These are phyloP conservation scores for Aspergillus ellipticus DNA, from an alignment of 495 filamentous ascomycete genomes.

Conservation along the genomic window DNA sequence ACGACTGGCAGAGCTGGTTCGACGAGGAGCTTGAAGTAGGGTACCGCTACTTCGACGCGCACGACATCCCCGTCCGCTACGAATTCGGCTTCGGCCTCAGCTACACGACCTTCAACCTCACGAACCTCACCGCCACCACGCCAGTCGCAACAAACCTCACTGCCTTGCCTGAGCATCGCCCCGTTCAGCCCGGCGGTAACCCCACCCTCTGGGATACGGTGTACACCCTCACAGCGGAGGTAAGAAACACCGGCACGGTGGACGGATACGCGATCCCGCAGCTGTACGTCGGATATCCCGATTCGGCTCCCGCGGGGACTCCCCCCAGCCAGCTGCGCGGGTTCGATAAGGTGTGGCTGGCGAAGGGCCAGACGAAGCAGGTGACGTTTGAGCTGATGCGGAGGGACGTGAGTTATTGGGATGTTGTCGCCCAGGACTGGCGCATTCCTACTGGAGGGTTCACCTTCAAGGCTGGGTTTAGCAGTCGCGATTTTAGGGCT, in stretches of 20 bases:
- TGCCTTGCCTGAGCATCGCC: slow-evolving; percentile 23
- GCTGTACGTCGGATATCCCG: slow-evolving; percentile 59
- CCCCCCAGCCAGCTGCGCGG: slow-evolving; percentile 54
- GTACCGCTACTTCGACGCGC: slow-evolving; percentile 62
- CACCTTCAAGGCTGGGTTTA: slow-evolving; percentile 23
- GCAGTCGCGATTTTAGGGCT: slow-evolving; percentile 20
- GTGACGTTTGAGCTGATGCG: slow-evolving; percentile 65
- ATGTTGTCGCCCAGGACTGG: slow-evolving; percentile 69
- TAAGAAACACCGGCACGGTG: slow-evolving; percentile 54
- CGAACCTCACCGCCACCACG: slow-evolving; percentile 30
- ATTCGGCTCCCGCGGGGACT: slow-evolving; percentile 12
- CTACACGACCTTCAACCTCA: slow-evolving; percentile 61
- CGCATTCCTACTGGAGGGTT: slow-evolving; percentile 47
- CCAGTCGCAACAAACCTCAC: slow-evolving; percentile 24
- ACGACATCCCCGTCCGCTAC: slow-evolving; percentile 55
- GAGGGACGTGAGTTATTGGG: slow-evolving; percentile 74
- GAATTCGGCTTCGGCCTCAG: slow-evolving; percentile 66
- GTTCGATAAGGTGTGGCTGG: slow-evolving; percentile 68
- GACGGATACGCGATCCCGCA: slow-evolving; percentile 56
- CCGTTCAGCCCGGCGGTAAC: slow-evolving; percentile 51
- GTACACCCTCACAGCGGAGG: slow-evolving; percentile 45
- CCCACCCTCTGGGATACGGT: slow-evolving; percentile 56
- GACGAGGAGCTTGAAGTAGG: slow-evolving; percentile 63
- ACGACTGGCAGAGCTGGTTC: slow-evolving; percentile 55
- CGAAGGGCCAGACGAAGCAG: slow-evolving; percentile 47